Conservation (phyloP, 2,329 filamentous ascomycete species). For the Trichoderma pleuroti region DNA sequence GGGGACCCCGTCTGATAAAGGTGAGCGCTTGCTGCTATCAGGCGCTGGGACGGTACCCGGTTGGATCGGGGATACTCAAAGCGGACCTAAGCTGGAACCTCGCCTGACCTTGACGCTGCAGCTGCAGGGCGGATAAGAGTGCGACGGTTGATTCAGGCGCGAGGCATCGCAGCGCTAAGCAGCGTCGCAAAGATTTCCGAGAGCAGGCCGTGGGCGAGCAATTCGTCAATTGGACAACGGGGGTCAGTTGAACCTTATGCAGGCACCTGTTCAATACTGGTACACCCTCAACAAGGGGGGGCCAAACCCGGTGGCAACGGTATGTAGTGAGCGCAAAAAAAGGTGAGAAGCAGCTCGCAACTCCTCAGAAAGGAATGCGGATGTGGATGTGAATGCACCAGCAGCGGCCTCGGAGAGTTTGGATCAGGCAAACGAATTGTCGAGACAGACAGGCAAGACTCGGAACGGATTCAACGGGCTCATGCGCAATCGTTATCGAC, state of each 20-base stretch:
- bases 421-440: not conserved
- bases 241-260: conserved; percentile 1
- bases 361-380: not conserved
- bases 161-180: conserved; percentile 12
- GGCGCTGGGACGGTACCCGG: conserved; percentile 6
- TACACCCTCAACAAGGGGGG: not conserved
- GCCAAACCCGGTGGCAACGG: not conserved
- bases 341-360: not conserved
- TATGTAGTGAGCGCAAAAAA: not conserved
- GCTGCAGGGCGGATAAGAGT: conserved; percentile 14
- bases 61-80: conserved; percentile 12
- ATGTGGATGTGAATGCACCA: no score
- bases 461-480: not conserved
- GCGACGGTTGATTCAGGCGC: conserved; percentile 10
- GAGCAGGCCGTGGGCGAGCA: not conserved
- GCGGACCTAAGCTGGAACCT: conserved; percentile 11
- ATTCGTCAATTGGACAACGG: not conserved
- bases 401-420: not conserved
- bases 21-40: conserved; percentile 4
- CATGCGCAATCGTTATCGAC: conserved; percentile 9
- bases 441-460: not conserved
- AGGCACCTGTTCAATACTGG: not conserved
- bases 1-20: not conserved
- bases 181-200: not conserved
- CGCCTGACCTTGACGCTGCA: conserved; percentile 1